Percentiles rank a stretch among this genome's conserved stretches.
phyloP scores from a whole-genome alignment of 768 basidiomycete species.

The Coprinopsis cinerea region DNA sequence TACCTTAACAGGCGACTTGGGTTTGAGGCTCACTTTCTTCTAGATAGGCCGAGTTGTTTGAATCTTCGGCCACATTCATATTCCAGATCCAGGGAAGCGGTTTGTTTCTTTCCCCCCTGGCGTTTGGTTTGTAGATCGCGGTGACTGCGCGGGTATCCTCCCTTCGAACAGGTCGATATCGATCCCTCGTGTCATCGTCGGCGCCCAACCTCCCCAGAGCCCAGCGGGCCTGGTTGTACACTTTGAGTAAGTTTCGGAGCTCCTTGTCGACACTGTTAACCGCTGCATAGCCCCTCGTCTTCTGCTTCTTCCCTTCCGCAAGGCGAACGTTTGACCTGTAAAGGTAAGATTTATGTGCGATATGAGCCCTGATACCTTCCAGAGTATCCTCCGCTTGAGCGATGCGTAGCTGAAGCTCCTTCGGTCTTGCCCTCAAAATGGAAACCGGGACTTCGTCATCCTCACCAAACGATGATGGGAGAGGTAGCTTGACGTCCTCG shows the following conservation, averaged over 20 bases:
- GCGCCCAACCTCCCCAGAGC: neutral
- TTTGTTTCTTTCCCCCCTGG: neutral
- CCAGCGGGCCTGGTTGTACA: neutral
- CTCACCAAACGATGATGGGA: too few relatives aligned
- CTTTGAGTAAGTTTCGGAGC: neutral
- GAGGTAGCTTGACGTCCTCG: too few relatives aligned
- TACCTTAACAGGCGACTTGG: neutral
- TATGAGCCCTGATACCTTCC: too few relatives aligned
- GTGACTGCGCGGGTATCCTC: constrained; percentile 4
- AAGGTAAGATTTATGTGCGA: too few relatives aligned
- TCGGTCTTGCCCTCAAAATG: too few relatives aligned
- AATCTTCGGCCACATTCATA: neutral
- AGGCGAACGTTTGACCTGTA: too few relatives aligned
- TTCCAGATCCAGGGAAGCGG: constrained; percentile 3
- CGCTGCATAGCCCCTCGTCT: neutral
- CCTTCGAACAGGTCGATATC: neutral
- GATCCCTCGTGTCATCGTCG: neutral
- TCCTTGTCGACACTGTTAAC: neutral
- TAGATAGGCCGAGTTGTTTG: neutral
- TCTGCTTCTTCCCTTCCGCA: neutral
- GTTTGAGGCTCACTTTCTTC: neutral
- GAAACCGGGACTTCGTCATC: too few relatives aligned
- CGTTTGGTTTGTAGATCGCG: neutral
- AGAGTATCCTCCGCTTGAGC: too few relatives aligned
- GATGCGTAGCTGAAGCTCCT: too few relatives aligned